Base-by-base conservation (phyloP, 306 rosid genomes). In the Ammopiptanthus mongolicus region DNA sequence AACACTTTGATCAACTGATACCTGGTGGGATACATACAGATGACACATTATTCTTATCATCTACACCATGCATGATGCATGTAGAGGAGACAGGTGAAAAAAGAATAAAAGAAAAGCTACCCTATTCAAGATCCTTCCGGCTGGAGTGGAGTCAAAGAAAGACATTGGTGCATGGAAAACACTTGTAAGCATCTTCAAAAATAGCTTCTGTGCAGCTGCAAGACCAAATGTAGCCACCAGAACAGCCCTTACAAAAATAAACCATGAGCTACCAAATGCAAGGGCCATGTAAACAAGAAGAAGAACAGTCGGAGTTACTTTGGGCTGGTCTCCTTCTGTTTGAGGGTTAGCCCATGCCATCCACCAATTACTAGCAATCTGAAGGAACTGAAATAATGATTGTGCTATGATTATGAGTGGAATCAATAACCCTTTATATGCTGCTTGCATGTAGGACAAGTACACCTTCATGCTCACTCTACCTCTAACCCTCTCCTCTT, bases 281-380 rank as follows among this genome's bases (percentile, higher is more conserved):
- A 96, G 92, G 65, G 92, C 94, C 97, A 96, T 96, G 78, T 96
- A 96, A 80, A 90, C 98, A 59, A 69, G 82, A 80, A 96, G 92
- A 83, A 96, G 98, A 52, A 68, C 75, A 84, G 87, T 80, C 15
- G 99, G 87, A 84, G 89, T 85, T 78, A 86, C 94, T 92, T 89
- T 96, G 31, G 99, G 90, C 69, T 73, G 78, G 66, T 87, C 99
- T 78, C 98, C 97, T 87, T 85, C 92, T 13, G 98, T 96, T 87
- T 92, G 99, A 79, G 99, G 99, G 87, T 96, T 96, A 53, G 99
- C 99, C 99, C 98, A 96, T 36, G 99, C 99, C 99, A 96, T 96
- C 99, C 99, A 96, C 99, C 99, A 96, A 82, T 87, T 96, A 73
- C 99, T 92, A 71, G 99, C 97, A 83, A 96, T 96, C 87, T 96